These are phyloP conservation scores for Phytophthora syringae DNA, from an alignment of 352 stramenopile genomes.

Conservation along the genomic window DNA sequence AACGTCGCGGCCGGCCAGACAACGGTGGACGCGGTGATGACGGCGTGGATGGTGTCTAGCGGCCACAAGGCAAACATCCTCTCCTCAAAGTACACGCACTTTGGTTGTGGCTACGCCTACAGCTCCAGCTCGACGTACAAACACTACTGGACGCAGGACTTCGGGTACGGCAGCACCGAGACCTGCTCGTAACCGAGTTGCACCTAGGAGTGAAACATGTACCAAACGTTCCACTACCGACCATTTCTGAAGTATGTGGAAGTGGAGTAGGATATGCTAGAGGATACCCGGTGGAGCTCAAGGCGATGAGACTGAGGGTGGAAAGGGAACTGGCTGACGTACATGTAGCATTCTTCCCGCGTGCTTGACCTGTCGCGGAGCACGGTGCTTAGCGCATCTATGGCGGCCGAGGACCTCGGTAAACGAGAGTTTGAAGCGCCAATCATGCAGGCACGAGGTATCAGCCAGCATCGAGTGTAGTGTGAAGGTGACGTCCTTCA, in stretches of 20 bases:
- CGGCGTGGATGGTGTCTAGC: constrained; percentile 51
- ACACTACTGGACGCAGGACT: constrained; percentile 58
- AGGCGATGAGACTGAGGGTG: not conserved
- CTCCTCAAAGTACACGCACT: constrained; percentile 12
- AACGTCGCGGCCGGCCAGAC: constrained; percentile 50
- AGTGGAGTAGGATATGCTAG: too few species aligned
- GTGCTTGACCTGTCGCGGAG: too few species aligned
- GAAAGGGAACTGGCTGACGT: not conserved
- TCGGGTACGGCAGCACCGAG: constrained; percentile 28
- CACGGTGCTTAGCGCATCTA: too few species aligned
- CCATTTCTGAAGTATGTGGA: too few species aligned
- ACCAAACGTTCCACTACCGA: too few species aligned
- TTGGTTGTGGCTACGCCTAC: constrained; percentile 34
- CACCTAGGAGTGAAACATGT: too few species aligned
- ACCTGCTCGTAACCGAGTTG: constrained; percentile 14
- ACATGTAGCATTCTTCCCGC: constrained; percentile 3
- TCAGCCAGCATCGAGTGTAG: too few species aligned
- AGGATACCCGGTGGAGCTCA: not conserved
- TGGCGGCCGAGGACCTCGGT: too few species aligned
- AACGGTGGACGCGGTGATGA: constrained; percentile 44
- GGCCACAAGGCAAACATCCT: constrained; percentile 49
- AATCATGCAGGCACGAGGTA: not conserved
- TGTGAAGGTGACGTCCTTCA: too few species aligned
- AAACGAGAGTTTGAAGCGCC: too few species aligned
- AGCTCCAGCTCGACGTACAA: constrained; percentile 34